These are phyloP conservation scores for Wickerhamia fluorescens DNA, from an alignment of 805 yeast species.

Conservation along the genomic window DNA sequence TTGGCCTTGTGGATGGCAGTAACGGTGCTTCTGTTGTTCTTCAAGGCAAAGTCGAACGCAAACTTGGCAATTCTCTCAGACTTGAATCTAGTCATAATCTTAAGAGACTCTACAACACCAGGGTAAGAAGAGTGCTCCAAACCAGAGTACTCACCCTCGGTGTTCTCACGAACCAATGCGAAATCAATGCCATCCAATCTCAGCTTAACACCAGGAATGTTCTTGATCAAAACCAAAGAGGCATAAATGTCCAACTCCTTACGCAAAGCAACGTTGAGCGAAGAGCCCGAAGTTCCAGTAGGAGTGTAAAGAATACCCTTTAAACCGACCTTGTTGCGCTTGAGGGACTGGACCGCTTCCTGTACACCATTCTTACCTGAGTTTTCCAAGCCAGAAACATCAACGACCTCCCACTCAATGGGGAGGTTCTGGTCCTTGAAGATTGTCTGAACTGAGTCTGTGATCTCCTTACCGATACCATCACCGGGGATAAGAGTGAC, in stretches of 20 bases:
- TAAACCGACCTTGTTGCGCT: slow-evolving; percentile 94
- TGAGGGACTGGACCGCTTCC: slow-evolving; percentile 83
- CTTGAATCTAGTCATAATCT: slow-evolving; percentile 89
- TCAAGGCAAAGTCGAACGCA: slow-evolving; percentile 91
- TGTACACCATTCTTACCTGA: slow-evolving; percentile 59
- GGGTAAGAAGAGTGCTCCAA: slow-evolving; percentile 96
- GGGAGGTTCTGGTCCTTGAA: slow-evolving; percentile 86
- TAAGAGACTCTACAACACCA: slow-evolving; percentile 95
- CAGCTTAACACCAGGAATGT: slow-evolving; percentile 89
- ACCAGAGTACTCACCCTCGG: slow-evolving; percentile 98
- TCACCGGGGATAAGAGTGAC: slow-evolving; percentile 97
- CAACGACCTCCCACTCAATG: slow-evolving; percentile 76
- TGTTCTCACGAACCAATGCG: slow-evolving; percentile 95
- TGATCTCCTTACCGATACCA: slow-evolving; percentile 94
- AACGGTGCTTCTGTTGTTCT: slow-evolving; percentile 85
- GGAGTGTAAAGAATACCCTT: slow-evolving; percentile 96
- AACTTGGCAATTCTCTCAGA: slow-evolving; percentile 97
- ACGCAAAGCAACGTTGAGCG: slow-evolving; percentile 93
- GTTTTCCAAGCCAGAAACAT: slow-evolving; percentile 41
- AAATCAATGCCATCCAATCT: slow-evolving; percentile 85
- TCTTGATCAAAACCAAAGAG: slow-evolving; percentile 87
- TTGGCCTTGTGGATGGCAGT: slow-evolving; percentile 99
- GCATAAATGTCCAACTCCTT: slow-evolving; percentile 95
- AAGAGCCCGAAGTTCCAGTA: slow-evolving; percentile 65
- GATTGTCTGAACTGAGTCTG: slow-evolving; percentile 87